A percentile compares a stretch with the other conserved stretches of the same genome.
Evolutionary conservation across 2,329 filamentous ascomycete genomes (phyloP).

Genomic region (Ophiocordyceps camponoti-rufipedis): DNA sequence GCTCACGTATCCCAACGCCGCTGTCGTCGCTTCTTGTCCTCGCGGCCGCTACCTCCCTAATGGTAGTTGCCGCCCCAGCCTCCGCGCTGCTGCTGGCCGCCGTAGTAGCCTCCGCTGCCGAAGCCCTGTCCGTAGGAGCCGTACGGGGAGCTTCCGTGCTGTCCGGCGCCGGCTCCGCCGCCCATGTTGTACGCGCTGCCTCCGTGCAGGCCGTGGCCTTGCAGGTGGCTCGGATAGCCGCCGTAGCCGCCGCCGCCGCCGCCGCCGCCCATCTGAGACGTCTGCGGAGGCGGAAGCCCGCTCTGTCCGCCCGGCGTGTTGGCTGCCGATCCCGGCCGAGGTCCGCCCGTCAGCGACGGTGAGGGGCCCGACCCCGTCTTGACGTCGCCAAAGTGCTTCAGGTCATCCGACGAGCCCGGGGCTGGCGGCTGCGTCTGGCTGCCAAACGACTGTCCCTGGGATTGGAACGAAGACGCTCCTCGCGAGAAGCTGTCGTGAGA

Average conservation of each 20-base stretch:
- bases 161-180: conserved; percentile 28
- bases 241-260: conserved; percentile 26
- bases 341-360: conserved; percentile 32
- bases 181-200: conserved; percentile 36
- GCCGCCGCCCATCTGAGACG: conserved; percentile 31
- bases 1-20: conserved; percentile 14
- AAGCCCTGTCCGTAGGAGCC: conserved; percentile 33
- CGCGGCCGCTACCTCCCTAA: conserved; percentile 18
- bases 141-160: conserved; percentile 34
- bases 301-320: conserved; percentile 28
- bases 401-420: conserved; percentile 27
- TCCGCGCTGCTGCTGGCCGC: conserved; percentile 23
- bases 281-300: conserved; percentile 37
- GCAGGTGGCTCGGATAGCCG: conserved; percentile 36
- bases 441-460: conserved; percentile 35
- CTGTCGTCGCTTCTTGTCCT: conserved; percentile 6
- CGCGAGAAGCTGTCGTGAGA: conserved; percentile 38
- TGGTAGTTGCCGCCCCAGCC: conserved; percentile 45
- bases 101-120: conserved; percentile 20
- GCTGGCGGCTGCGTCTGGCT: conserved; percentile 27
- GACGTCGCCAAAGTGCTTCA: conserved; percentile 40
- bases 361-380: conserved; percentile 36
- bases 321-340: conserved; percentile 39
- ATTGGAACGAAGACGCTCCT: conserved; percentile 32
- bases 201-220: conserved; percentile 33